A percentile compares a stretch with the other conserved stretches of the same genome.
phyloP scores from a whole-genome alignment of 164 flowering plant genomes.

The Vitis rupestris region DNA sequence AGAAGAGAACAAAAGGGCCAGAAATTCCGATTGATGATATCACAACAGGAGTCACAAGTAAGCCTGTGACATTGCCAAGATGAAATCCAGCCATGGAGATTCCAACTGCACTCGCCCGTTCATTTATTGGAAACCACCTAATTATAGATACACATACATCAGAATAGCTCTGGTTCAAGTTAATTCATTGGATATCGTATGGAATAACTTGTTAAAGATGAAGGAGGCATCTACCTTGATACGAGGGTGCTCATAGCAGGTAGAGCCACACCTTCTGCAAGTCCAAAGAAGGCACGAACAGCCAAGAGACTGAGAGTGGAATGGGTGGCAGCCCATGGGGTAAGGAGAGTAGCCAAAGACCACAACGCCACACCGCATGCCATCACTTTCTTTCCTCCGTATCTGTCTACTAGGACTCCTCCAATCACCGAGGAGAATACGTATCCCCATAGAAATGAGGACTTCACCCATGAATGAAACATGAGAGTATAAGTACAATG shows the following conservation, averaged over 20 bases:
- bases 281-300: constrained; percentile 85
- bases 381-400: constrained; percentile 82
- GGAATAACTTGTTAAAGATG: neutral
- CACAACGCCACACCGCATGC: constrained; percentile 91
- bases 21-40: constrained; percentile 63
- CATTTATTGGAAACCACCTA: constrained; percentile 90
- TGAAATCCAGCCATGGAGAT: constrained; percentile 96
- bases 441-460: constrained; percentile 98
- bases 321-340: constrained; percentile 90
- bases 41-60: constrained; percentile 66
- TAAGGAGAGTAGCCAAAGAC: constrained; percentile 86
- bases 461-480: constrained; percentile 33
- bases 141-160: neutral
- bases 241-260: constrained; percentile 88
- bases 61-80: constrained; percentile 79
- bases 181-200: too few species aligned
- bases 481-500: neutral
- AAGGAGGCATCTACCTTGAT: constrained; percentile 51
- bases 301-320: constrained; percentile 69
- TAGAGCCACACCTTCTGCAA: constrained; percentile 91
- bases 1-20: constrained; percentile 78
- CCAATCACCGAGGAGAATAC: constrained; percentile 78
- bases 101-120: constrained; percentile 92
- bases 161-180: neutral
- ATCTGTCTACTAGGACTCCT: constrained; percentile 83